phyloP scores from a whole-genome alignment of 2,329 filamentous ascomycete genomes.

The Ampelomyces quisqualis region DNA sequence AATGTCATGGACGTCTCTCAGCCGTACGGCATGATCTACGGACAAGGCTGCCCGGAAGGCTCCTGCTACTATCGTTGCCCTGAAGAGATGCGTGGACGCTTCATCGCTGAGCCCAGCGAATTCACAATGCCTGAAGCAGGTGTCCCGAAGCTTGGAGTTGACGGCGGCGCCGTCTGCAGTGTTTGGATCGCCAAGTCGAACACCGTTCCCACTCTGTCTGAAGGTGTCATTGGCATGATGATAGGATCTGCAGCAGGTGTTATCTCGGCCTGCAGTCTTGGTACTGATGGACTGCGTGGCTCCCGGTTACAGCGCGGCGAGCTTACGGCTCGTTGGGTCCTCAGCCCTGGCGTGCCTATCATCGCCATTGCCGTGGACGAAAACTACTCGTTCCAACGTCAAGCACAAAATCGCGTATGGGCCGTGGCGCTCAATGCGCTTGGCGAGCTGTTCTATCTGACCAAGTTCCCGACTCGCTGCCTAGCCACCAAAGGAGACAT shows the following conservation, averaged over 20 bases:
- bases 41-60: slow-evolving; percentile 83
- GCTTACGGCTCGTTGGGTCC: slow-evolving; percentile 80
- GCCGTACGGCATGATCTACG: slow-evolving; percentile 77
- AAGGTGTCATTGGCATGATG: slow-evolving; percentile 78
- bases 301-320: slow-evolving; percentile 70
- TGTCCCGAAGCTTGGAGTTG: slow-evolving; percentile 72
- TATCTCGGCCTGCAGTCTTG: slow-evolving; percentile 78
- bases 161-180: slow-evolving; percentile 70
- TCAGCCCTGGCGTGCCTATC: slow-evolving; percentile 91
- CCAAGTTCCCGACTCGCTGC: slow-evolving; percentile 63
- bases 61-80: slow-evolving; percentile 73
- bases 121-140: slow-evolving; percentile 66
- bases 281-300: slow-evolving; percentile 59
- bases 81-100: slow-evolving; percentile 74
- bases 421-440: slow-evolving; percentile 92
- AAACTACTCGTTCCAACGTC: slow-evolving; percentile 70
- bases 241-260: slow-evolving; percentile 81
- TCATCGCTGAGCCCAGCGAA: slow-evolving; percentile 64
- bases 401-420: slow-evolving; percentile 73
- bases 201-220: slow-evolving; percentile 68
- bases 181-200: slow-evolving; percentile 89
- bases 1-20: slow-evolving; percentile 93
- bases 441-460: slow-evolving; percentile 86
- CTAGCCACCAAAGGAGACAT: slow-evolving; percentile 50
- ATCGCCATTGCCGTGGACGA: slow-evolving; percentile 82